Evolutionary conservation across 2,329 filamentous ascomycete genomes (phyloP), one percentile per base, ranked within the genome.

Genomic region (Myrmaecium sp.): DNA sequence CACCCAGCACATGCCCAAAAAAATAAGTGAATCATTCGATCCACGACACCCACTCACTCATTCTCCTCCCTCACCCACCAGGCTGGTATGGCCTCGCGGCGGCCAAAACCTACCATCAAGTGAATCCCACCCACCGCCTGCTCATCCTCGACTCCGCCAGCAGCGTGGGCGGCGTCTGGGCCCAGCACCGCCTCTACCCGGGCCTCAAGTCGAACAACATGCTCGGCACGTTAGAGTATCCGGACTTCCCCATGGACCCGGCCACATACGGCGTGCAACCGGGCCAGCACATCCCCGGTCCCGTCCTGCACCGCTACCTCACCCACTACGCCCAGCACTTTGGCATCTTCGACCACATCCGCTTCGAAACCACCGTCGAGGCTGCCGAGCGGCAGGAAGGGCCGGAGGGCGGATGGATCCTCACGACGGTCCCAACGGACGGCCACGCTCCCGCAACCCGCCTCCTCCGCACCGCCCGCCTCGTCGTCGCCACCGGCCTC

Each of bases 401-500:
- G 2, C 14, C 9, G 51, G 52, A 8, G 51, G 54, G 49, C 21
- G 27, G 47, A 22, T 47, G 45, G 44, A 35, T 30, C 1, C 17
- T 47, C 7, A 35, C 9, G 15, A 21, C 10, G 14, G 23, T 4
- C 10, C 10, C 5, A 7, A n/a, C 7, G 1, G 28, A 28, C 2
- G 11, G 18, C 22, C 11, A 17, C 14, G 27, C 29, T 5, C 17
- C 21, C 2, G 28, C 24, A n/a, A 35, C 16, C 6, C 36, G 21
- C 4, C 5, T 5, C 51, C 2, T 47, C 36, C 17, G 42, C 38
- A 32, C 49, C 2, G 46, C 44, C 9, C 71, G 67, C 38, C 49
- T 78, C 24, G 60, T 78, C 17, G 43, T 77, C 5, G 67, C 71
- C 2, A 70, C 67, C 2, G 73, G 73, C 1, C 46, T 73, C 14